Percentiles rank a stretch among this genome's conserved stretches.
These are phyloP conservation scores for Trichophyton schoenleinii DNA, from an alignment of 2,329 filamentous ascomycete genomes.

Conservation along the genomic window DNA sequence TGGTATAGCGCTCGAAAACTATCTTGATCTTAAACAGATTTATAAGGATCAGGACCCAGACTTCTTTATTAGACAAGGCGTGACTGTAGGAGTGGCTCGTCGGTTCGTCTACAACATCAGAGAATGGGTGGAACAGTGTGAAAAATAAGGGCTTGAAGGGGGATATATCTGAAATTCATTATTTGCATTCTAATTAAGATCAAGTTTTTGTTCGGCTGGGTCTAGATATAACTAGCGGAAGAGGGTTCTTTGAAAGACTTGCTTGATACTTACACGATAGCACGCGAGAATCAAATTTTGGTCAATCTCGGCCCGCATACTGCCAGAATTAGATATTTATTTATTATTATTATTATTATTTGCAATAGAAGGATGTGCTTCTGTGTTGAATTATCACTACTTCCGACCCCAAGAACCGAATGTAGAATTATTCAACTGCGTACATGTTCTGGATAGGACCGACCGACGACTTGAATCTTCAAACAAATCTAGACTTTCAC, in stretches of 20 bases:
- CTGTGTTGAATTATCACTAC: no score
- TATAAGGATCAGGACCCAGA: slow-evolving; percentile 19
- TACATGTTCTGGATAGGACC: no score
- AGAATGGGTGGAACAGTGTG: slow-evolving; percentile 4
- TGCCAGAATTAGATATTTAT: background rate
- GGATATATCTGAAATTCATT: background rate
- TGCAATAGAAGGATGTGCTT: background rate
- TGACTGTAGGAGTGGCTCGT: no score
- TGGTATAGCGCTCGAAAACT: slow-evolving; percentile 16
- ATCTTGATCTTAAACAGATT: slow-evolving; percentile 20
- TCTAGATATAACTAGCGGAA: background rate
- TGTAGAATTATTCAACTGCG: no score
- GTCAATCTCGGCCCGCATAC: no score
- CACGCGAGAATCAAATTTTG: background rate
- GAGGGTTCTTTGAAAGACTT: background rate
- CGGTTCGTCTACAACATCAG: slow-evolving; percentile 24
- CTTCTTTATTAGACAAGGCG: slow-evolving; percentile 22
- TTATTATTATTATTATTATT: background rate
- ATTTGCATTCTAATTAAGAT: background rate
- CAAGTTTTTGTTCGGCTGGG: background rate
- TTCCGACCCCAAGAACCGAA: no score
- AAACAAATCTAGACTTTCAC: background rate
- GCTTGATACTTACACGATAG: background rate
- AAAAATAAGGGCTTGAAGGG: background rate
- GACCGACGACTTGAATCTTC: background rate